phyloP scores from a whole-genome alignment of 768 basidiomycete species.

The Royoungia palumana region DNA sequence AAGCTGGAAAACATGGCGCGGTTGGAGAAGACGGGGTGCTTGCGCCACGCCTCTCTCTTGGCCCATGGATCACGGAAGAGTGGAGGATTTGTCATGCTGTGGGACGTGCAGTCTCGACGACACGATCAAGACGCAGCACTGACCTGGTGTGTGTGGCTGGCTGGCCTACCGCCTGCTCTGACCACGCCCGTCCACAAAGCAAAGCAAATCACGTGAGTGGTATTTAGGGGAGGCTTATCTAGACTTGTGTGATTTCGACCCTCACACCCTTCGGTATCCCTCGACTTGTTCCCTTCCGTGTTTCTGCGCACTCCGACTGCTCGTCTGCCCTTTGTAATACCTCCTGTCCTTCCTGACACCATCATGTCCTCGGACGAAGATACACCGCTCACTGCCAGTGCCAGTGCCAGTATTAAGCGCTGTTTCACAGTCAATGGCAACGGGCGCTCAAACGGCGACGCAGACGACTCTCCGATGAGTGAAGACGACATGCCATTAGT shows the following conservation, averaged over 20 bases:
- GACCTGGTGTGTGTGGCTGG: conserved; percentile 18
- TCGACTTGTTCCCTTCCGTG: conserved; percentile 30
- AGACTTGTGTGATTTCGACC: conserved; percentile 41
- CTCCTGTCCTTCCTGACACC: conserved; percentile 26
- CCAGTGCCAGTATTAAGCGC: conserved; percentile 43
- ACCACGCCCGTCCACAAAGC: background rate
- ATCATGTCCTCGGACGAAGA: conserved; percentile 61
- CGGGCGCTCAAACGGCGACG: conserved; percentile 36
- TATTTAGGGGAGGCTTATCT: conserved; percentile 56
- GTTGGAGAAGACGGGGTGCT: conserved; percentile 82
- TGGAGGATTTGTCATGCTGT: conserved; percentile 59
- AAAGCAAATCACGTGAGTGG: conserved; percentile 23
- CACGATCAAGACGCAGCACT: background rate
- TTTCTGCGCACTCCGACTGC: conserved; percentile 10
- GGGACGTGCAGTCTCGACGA: background rate
- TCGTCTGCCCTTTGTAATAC: conserved; percentile 1
- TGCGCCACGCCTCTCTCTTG: conserved; percentile 89
- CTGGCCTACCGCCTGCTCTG: too few species aligned
- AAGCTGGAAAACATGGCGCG: conserved; percentile 85
- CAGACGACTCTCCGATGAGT: conserved; percentile 51
- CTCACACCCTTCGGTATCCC: conserved; percentile 25
- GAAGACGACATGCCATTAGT: conserved; percentile 75
- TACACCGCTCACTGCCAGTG: conserved; percentile 40
- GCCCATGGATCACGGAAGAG: conserved; percentile 94
- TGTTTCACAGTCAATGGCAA: conserved; percentile 44